Percentiles rank a stretch among this genome's conserved stretches.
These are phyloP conservation scores for Trichosporon faecale DNA, from an alignment of 1,284 basidiomycete genomes.

Conservation along the genomic window DNA sequence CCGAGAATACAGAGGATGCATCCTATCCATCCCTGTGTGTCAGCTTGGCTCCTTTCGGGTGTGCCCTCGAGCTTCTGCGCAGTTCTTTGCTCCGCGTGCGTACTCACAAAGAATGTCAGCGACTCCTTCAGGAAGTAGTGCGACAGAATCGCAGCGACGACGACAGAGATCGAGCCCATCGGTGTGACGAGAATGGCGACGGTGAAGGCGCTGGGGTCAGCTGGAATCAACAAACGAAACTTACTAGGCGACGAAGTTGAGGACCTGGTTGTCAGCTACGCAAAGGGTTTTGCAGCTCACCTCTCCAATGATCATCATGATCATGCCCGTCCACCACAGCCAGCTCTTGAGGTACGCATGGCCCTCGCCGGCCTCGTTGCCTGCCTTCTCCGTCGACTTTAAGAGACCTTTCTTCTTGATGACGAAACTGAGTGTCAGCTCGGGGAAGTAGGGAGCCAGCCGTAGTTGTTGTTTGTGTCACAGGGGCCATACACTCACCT, in stretches of 20 bases:
- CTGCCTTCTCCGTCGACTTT: constrained; percentile 55
- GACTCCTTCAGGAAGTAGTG: constrained; percentile 90
- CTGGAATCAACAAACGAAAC: constrained; percentile 17
- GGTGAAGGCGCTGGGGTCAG: constrained; percentile 39
- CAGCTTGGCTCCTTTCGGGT: background rate
- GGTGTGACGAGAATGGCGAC: constrained; percentile 57
- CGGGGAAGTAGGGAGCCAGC: background rate
- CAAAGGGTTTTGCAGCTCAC: background rate
- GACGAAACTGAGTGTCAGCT: constrained; percentile 45
- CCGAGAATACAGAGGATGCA: constrained; percentile 85
- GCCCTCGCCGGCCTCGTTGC: constrained; percentile 75
- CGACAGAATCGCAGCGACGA: constrained; percentile 89
- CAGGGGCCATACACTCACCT: constrained; percentile 57
- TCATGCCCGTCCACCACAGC: constrained; percentile 72
- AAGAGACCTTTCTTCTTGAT: constrained; percentile 91
- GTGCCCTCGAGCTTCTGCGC: background rate
- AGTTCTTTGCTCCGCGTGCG: background rate
- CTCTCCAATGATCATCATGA: constrained; percentile 48
- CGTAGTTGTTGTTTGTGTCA: background rate
- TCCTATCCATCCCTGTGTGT: constrained; percentile 72
- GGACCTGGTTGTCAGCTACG: constrained; percentile 32
- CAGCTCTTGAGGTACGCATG: constrained; percentile 81
- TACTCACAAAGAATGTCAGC: constrained; percentile 56
- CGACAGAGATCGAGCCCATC: constrained; percentile 91
- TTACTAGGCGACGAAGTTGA: constrained; percentile 53